These are phyloP conservation scores for Botrytis hyacinthi DNA, from an alignment of 2,329 filamentous ascomycete species.

Conservation along the genomic window DNA sequence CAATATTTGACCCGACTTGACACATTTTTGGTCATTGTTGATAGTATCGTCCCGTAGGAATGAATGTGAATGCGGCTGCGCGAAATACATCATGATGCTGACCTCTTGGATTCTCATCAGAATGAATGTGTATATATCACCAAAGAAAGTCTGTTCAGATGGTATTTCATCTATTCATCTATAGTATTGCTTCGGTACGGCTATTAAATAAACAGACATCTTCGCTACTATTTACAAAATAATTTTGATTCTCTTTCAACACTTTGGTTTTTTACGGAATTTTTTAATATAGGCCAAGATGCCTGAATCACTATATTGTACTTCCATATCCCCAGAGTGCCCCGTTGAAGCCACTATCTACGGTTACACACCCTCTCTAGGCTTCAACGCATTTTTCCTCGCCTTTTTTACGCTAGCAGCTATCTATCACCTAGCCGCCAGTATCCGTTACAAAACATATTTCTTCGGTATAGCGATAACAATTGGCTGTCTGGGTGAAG, in stretches of 20 bases:
- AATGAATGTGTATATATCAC: background rate
- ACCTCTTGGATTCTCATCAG: background rate
- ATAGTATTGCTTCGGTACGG: background rate
- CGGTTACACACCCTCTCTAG: slow-evolving; percentile 55
- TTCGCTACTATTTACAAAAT: background rate
- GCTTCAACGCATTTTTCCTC: slow-evolving; percentile 54
- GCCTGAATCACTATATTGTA: slow-evolving; percentile 28
- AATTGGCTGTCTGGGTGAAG: slow-evolving; percentile 51
- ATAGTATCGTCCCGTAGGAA: background rate
- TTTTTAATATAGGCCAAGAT: background rate
- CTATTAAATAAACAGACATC: background rate
- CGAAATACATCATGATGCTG: background rate
- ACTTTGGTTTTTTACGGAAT: background rate
- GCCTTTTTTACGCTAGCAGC: slow-evolving; percentile 47
- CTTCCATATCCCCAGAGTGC: slow-evolving; percentile 33
- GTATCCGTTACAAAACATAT: slow-evolving; percentile 52
- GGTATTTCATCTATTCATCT: background rate
- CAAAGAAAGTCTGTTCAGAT: background rate
- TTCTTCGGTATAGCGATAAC: slow-evolving; percentile 48
- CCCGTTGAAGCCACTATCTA: slow-evolving; percentile 35
- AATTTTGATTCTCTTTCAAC: background rate
- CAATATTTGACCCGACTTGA: background rate
- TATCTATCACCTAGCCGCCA: slow-evolving; percentile 44
- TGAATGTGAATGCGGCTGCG: background rate
- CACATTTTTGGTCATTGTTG: background rate